A percentile compares a stretch with the other conserved stretches of the same genome.
phyloP scores from a whole-genome alignment of 495 filamentous ascomycete species.

The Delitschia confertaspora region DNA sequence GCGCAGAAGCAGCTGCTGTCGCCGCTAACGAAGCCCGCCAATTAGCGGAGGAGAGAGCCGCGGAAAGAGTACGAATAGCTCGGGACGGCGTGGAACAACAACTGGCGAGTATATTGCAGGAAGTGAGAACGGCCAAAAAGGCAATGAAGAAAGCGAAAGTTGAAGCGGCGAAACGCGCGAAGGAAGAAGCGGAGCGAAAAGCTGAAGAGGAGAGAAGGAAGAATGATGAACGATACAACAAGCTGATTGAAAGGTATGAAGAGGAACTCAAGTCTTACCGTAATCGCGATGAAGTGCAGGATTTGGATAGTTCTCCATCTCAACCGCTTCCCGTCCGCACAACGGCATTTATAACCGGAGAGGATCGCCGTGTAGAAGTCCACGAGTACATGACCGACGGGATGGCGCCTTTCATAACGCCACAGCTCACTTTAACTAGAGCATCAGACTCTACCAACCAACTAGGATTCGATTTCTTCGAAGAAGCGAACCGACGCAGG shows the following conservation, averaged over 20 bases:
- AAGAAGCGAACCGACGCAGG: too few relatives aligned
- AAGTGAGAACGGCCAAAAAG: not conserved
- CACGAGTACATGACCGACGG: not conserved
- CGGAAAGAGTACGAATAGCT: not conserved
- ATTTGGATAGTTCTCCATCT: not conserved
- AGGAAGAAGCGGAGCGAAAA: not conserved
- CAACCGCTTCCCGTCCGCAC: not conserved
- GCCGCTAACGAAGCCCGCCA: not conserved
- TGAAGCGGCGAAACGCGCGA: constrained; percentile 1
- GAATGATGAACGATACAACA: not conserved
- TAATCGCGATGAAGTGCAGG: too few relatives aligned
- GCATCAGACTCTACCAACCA: too few relatives aligned
- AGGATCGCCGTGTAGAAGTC: not conserved
- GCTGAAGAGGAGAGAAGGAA: not conserved
- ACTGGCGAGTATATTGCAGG: not conserved
- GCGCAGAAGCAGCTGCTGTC: not conserved
- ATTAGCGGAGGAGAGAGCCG: not conserved
- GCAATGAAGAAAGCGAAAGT: not conserved
- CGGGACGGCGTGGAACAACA: not conserved
- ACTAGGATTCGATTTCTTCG: too few relatives aligned
- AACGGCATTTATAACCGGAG: not conserved
- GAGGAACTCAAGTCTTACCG: not conserved
- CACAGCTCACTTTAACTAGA: not conserved
- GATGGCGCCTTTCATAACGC: not conserved
- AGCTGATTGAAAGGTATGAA: not conserved